These are phyloP conservation scores for Hanseniaspora singularis DNA, from an alignment of 805 yeast genomes.

Conservation along the genomic window DNA sequence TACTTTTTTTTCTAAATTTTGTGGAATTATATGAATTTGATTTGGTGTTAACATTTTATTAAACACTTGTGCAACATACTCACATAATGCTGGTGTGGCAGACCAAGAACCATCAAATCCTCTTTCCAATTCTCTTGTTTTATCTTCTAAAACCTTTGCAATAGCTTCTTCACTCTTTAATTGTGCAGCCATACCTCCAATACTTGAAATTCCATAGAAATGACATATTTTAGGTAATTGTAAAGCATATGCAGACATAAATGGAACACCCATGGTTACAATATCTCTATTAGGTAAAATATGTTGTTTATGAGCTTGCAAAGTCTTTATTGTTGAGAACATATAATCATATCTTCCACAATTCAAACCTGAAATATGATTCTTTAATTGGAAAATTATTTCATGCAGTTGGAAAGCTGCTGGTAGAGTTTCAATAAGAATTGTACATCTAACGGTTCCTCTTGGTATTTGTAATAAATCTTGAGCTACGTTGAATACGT, in stretches of 20 bases:
- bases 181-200: conserved; percentile 88
- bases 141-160: conserved; percentile 62
- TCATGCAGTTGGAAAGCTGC: conserved; percentile 83
- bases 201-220: conserved; percentile 68
- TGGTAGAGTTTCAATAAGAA: conserved; percentile 70
- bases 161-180: conserved; percentile 58
- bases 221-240: conserved; percentile 64
- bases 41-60: conserved; percentile 74
- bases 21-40: conserved; percentile 47
- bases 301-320: conserved; percentile 55
- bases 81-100: conserved; percentile 74
- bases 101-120: conserved; percentile 89
- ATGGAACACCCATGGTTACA: conserved; percentile 71
- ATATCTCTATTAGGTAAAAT: conserved; percentile 68
- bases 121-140: conserved; percentile 60
- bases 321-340: conserved; percentile 64
- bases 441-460: conserved; percentile 73
- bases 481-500: conserved; percentile 63
- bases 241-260: conserved; percentile 67
- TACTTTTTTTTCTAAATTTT: conserved; percentile 28
- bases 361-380: conserved; percentile 68
- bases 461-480: conserved; percentile 56
- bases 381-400: conserved; percentile 62
- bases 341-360: conserved; percentile 89
- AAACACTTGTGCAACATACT: conserved; percentile 60